phyloP scores from a whole-genome alignment of 805 yeast species.

The Teunomyces stri region DNA sequence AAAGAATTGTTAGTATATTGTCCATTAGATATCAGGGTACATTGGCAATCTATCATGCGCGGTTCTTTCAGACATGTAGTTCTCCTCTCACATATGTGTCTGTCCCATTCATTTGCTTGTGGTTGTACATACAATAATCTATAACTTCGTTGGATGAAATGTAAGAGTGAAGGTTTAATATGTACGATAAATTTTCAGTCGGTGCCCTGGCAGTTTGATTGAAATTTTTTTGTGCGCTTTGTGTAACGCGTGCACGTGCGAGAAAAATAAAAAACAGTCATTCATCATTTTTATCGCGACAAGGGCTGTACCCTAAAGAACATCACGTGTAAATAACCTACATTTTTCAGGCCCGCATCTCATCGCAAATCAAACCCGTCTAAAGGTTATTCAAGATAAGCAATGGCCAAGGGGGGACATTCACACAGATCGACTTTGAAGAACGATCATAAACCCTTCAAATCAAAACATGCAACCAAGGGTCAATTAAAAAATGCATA shows the following conservation, averaged over 20 bases:
- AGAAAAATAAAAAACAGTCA: not conserved
- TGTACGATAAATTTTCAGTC: conserved; percentile 7
- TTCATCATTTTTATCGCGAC: not conserved
- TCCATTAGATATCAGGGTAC: not conserved
- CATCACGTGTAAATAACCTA: conserved; percentile 2
- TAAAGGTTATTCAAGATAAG: not conserved
- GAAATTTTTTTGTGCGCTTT: not conserved
- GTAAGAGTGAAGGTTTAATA: conserved; percentile 9
- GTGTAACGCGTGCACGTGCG: not conserved
- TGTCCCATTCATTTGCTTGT: not conserved
- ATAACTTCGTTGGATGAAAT: conserved; percentile 15
- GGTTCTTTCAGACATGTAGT: not conserved
- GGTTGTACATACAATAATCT: conserved; percentile 16
- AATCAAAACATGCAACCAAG: conserved; percentile 87
- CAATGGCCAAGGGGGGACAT: conserved; percentile 62
- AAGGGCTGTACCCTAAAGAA: conserved; percentile 9
- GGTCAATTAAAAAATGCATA: conserved; percentile 75
- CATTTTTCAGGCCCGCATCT: conserved; percentile 8
- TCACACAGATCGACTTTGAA: conserved; percentile 84
- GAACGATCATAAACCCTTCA: conserved; percentile 85
- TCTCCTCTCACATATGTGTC: not conserved
- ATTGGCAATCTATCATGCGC: not conserved
- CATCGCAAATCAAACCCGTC: conserved; percentile 5
- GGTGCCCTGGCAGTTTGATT: conserved; percentile 3
- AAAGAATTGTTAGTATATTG: conserved; percentile 31